These are phyloP conservation scores for Annulohypoxylon moriforme DNA, from an alignment of 495 filamentous ascomycete genomes.

Conservation along the genomic window DNA sequence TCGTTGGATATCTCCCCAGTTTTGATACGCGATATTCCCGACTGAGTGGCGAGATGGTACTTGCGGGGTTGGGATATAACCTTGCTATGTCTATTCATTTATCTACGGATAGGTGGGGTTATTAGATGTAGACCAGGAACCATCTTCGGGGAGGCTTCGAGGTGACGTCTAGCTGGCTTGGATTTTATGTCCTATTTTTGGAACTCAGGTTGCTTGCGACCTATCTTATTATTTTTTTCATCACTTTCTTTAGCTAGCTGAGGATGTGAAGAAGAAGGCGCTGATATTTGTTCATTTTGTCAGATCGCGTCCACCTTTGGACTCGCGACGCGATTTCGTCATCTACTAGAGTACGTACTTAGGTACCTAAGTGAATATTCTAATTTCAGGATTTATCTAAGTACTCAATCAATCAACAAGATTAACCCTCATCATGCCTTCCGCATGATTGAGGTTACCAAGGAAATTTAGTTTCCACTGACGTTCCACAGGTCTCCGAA, in stretches of 20 bases:
- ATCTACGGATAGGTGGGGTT: background rate
- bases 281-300: background rate
- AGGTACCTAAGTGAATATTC: no score
- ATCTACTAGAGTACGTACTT: background rate
- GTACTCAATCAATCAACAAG: background rate
- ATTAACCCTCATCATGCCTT: background rate
- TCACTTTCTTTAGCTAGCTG: slow-evolving; percentile 19
- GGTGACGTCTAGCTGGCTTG: background rate
- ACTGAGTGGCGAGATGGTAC: background rate
- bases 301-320: background rate
- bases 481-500: slow-evolving; percentile 50
- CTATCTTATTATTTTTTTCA: slow-evolving; percentile 35
- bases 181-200: slow-evolving; percentile 16
- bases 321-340: background rate
- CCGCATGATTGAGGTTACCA: background rate
- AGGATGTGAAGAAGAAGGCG: slow-evolving; percentile 29
- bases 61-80: slow-evolving; percentile 22
- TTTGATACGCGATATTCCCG: background rate
- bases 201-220: slow-evolving; percentile 4
- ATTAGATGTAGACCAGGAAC: background rate
- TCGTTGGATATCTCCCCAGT: slow-evolving; percentile 28
- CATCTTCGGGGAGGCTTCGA: background rate
- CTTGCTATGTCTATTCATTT: background rate
- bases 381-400: no score
- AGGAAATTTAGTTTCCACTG: slow-evolving; percentile 14